phyloP scores from a whole-genome alignment of 495 filamentous ascomycete genomes.

The Immersiella caudata region DNA sequence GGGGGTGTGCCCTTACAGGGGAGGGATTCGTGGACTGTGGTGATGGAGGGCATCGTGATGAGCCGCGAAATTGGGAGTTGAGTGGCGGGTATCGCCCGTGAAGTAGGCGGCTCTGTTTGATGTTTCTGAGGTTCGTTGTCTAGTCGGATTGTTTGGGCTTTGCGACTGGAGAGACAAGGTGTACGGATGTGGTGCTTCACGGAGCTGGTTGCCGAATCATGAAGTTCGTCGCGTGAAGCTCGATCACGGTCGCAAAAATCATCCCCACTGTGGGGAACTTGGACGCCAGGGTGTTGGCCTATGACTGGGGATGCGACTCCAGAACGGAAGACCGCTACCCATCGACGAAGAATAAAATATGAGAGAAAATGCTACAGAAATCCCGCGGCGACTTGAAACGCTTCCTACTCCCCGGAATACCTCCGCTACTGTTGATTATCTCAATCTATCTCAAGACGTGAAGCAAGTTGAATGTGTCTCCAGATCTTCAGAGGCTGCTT shows the following conservation, averaged over 20 bases:
- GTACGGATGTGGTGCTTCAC: background rate
- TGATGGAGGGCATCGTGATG: conserved; percentile 66
- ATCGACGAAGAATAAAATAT: background rate
- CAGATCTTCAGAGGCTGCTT: background rate
- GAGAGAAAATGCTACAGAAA: background rate
- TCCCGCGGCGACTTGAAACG: background rate
- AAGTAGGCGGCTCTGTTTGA: background rate
- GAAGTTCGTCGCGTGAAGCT: conserved; percentile 3
- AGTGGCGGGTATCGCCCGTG: background rate
- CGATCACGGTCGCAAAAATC: conserved; percentile 7
- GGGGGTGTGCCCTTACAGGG: conserved; percentile 71
- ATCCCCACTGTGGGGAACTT: conserved; percentile 18
- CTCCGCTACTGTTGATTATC: background rate
- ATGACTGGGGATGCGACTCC: background rate
- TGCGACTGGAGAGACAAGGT: background rate
- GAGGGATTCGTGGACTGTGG: conserved; percentile 77
- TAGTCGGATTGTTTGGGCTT: background rate
- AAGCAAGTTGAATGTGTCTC: background rate
- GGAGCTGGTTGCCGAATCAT: background rate
- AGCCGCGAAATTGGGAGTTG: background rate
- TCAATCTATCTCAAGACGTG: too few species aligned
- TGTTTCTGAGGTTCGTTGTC: background rate
- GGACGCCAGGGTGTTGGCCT: background rate
- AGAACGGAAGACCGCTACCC: background rate
- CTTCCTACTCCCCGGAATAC: background rate